phyloP scores from a whole-genome alignment of 345 rosid genomes.

The Melaleuca alternifolia region DNA sequence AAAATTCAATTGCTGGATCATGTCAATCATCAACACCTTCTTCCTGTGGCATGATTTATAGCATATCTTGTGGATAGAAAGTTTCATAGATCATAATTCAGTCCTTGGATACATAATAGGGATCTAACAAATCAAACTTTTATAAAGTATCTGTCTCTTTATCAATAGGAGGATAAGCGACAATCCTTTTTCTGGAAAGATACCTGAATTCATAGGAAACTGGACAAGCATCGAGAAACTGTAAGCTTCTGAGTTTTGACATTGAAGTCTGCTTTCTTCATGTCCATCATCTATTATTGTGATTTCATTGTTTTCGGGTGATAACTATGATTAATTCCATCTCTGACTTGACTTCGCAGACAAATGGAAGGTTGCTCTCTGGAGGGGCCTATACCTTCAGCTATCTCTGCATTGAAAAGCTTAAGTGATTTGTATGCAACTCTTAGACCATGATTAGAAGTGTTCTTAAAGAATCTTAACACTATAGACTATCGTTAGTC shows the following conservation, averaged over 20 bases:
- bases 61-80: neutral
- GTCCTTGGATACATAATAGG: neutral
- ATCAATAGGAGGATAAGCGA: conserved; percentile 64
- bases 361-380: conserved; percentile 67
- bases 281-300: neutral
- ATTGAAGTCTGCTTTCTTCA: neutral
- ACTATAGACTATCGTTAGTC: neutral
- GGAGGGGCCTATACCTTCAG: conserved; percentile 73
- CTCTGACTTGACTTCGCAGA: conserved; percentile 25
- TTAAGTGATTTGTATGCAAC: conserved; percentile 65
- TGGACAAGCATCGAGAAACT: conserved; percentile 57
- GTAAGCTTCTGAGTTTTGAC: conserved; percentile 25
- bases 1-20: neutral
- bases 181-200: conserved; percentile 53
- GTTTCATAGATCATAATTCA: neutral
- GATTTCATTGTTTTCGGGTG: neutral
- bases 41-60: neutral
- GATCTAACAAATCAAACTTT: neutral
- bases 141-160: neutral
- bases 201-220: conserved; percentile 55
- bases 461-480: neutral
- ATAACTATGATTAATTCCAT: neutral
- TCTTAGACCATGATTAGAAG: neutral
- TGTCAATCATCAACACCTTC: neutral
- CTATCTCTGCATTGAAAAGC: conserved; percentile 45